Conservation (phyloP, 1,139 yeast species). For the Debaryomyces robertsiae region DNA sequence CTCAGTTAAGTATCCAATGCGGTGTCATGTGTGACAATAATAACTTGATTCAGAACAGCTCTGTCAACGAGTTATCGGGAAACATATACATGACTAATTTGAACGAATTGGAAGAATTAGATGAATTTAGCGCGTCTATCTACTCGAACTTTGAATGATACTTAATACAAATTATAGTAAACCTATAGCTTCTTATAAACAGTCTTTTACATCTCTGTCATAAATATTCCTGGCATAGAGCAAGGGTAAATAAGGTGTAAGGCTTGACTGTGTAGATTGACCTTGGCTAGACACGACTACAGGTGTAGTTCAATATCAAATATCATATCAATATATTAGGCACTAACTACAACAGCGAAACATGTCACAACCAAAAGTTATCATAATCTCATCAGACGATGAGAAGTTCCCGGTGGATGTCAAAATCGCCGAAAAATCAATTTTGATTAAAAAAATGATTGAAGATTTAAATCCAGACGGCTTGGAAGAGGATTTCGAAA, state of each 20-base stretch:
- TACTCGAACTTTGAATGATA: conserved; percentile 74
- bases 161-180: neutral
- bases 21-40: conserved; percentile 52
- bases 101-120: conserved; percentile 66
- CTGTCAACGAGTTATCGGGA: conserved; percentile 42
- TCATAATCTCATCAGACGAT: conserved; percentile 71
- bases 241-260: too few relatives aligned
- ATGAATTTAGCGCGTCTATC: conserved; percentile 87
- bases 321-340: too few relatives aligned
- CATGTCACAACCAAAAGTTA: conserved; percentile 47
- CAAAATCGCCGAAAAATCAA: conserved; percentile 87
- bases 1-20: conserved; percentile 69
- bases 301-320: too few relatives aligned
- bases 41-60: conserved; percentile 46
- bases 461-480: conserved; percentile 72
- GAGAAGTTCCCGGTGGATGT: conserved; percentile 75
- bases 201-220: too few relatives aligned
- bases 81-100: conserved; percentile 46
- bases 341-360: neutral
- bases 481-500: conserved; percentile 68
- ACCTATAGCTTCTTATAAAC: too few relatives aligned
- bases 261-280: too few relatives aligned
- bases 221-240: too few relatives aligned
- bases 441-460: conserved; percentile 86
- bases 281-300: conserved; percentile 4